These are phyloP conservation scores for Russula olivacea DNA, from an alignment of 768 basidiomycete genomes.

Conservation along the genomic window DNA sequence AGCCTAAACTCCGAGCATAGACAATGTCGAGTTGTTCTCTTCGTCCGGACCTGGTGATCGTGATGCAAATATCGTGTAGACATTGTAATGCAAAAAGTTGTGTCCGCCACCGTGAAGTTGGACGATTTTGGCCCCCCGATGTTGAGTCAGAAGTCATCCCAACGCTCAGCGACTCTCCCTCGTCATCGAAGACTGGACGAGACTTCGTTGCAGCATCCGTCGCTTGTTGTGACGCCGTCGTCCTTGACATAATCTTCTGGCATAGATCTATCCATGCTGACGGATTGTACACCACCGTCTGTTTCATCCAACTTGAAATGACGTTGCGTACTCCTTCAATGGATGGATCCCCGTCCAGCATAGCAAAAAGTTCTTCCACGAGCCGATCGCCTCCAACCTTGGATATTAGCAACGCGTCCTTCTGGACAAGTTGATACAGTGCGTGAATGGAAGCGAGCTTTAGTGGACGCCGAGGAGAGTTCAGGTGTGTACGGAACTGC, in stretches of 20 bases:
- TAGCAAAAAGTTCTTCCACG: constrained; percentile 90
- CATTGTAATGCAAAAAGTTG: constrained; percentile 93
- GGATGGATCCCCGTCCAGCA: constrained; percentile 91
- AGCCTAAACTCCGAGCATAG: constrained; percentile 56
- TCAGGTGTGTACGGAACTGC: constrained; percentile 72
- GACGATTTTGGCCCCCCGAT: constrained; percentile 36
- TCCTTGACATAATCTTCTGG: constrained; percentile 93
- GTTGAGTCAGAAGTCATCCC: constrained; percentile 43
- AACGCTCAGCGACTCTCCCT: constrained; percentile 83
- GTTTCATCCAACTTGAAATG: constrained; percentile 89
- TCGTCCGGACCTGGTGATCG: constrained; percentile 65
- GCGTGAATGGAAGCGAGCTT: constrained; percentile 95
- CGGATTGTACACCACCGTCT: constrained; percentile 88
- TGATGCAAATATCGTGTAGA: constrained; percentile 79
- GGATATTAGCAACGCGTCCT: constrained; percentile 87
- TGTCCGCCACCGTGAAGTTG: constrained; percentile 89
- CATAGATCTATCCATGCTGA: constrained; percentile 98
- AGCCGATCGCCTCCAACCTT: constrained; percentile 89
- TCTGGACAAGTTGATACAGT: constrained; percentile 93
- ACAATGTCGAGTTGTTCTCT: constrained; percentile 80
- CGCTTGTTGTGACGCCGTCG: constrained; percentile 76
- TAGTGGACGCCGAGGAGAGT: constrained; percentile 74
- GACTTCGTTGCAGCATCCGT: constrained; percentile 48
- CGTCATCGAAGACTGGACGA: constrained; percentile 69
- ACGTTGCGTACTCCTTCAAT: constrained; percentile 92